These are phyloP conservation scores for Persicaria tinctoria DNA, from an alignment of 148 eudicot genomes.

Conservation along the genomic window DNA sequence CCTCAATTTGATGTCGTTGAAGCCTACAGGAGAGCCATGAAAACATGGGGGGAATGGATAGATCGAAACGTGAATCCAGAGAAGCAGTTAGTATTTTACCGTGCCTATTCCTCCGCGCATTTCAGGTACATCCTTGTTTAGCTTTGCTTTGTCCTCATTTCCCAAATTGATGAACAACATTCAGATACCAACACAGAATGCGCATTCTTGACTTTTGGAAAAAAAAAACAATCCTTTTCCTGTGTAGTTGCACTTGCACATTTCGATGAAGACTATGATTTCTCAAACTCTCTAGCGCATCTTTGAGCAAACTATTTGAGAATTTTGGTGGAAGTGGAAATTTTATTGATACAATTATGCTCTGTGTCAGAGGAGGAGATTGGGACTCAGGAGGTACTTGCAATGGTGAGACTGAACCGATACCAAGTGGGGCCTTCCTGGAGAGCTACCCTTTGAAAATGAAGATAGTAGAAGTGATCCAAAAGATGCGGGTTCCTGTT, in stretches of 20 bases:
- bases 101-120: constrained; percentile 92
- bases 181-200: background rate
- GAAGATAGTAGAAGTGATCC: constrained; percentile 73
- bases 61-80: constrained; percentile 45
- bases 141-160: background rate
- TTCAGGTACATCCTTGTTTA: constrained; percentile 41
- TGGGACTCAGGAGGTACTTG: constrained; percentile 98
- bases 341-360: background rate
- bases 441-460: constrained; percentile 71
- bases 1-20: constrained; percentile 66
- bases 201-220: background rate
- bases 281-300: background rate
- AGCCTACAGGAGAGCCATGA: constrained; percentile 85
- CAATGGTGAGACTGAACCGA: constrained; percentile 70
- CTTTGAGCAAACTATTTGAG: background rate
- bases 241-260: background rate
- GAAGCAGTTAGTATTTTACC: constrained; percentile 65
- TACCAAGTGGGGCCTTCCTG: constrained; percentile 40
- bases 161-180: background rate
- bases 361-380: constrained; percentile 73
- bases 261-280: background rate
- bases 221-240: background rate
- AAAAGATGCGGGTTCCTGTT: constrained; percentile 59
- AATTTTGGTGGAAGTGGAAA: background rate
- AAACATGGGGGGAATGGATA: constrained; percentile 84